Percentiles rank a stretch among this genome's conserved stretches.
Evolutionary conservation across 2,329 filamentous ascomycete species (phyloP).

Genomic region (Moelleriella libera): DNA sequence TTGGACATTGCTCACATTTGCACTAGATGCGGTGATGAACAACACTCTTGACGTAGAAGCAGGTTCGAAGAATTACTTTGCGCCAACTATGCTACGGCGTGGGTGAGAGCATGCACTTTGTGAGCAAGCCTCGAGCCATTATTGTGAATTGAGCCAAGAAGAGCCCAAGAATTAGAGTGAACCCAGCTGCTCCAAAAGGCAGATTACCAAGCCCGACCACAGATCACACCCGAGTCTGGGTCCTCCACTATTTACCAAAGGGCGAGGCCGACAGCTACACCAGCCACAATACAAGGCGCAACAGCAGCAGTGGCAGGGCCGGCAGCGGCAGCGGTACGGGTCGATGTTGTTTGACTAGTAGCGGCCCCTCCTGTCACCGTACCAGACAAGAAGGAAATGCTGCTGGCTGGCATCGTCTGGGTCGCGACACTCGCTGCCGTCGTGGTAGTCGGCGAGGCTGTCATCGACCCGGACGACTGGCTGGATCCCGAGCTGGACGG

Average conservation of each 20-base stretch:
- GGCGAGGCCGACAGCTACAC: constrained; percentile 13
- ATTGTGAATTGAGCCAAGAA: too few species aligned
- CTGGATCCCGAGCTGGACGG: neutral
- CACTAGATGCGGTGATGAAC: too few species aligned
- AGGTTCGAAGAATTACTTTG: too few species aligned
- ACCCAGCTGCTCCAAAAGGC: too few species aligned
- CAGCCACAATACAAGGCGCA: constrained; percentile 11
- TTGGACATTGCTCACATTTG: too few species aligned
- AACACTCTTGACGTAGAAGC: too few species aligned
- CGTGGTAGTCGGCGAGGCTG: neutral
- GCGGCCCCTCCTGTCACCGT: neutral
- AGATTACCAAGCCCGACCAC: too few species aligned
- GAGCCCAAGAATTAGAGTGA: too few species aligned
- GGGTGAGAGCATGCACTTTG: too few species aligned
- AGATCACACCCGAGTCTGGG: too few species aligned
- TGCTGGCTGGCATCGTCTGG: neutral
- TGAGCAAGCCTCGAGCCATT: too few species aligned
- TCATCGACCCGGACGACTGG: neutral
- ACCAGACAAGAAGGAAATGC: neutral
- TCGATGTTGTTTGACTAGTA: neutral
- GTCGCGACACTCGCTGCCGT: neutral
- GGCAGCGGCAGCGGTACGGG: neutral
- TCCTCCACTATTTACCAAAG: constrained; percentile 9
- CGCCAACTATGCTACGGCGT: too few species aligned
- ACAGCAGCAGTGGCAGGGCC: constrained; percentile 2